A percentile compares a stretch with the other conserved stretches of the same genome.
phyloP scores from a whole-genome alignment of 2,329 filamentous ascomycete genomes.

The Ophiobolus disseminans region DNA sequence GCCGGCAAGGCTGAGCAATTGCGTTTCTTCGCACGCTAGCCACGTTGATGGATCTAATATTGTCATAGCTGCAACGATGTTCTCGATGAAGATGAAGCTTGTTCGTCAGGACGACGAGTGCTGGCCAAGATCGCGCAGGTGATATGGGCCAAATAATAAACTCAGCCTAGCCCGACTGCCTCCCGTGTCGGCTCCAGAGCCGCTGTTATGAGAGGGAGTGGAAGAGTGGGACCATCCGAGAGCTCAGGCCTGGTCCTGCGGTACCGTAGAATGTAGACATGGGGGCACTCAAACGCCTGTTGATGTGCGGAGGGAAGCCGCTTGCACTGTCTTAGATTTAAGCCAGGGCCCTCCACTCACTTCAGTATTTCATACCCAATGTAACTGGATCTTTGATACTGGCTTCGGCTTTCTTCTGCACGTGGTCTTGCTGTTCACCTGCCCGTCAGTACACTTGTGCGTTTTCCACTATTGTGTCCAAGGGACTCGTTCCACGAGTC shows the following conservation, averaged over 20 bases:
- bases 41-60: conserved; percentile 23
- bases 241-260: conserved; percentile 21
- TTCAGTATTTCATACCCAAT: conserved; percentile 1
- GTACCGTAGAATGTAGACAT: conserved; percentile 21
- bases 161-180: conserved; percentile 10
- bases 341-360: conserved; percentile 10
- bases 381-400: conserved; percentile 14
- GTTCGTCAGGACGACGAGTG: conserved; percentile 9
- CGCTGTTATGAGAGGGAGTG: conserved; percentile 12
- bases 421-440: conserved; percentile 21
- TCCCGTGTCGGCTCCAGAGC: conserved; percentile 27
- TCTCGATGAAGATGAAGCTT: conserved; percentile 18
- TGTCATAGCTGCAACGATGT: conserved; percentile 23
- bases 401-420: conserved; percentile 28
- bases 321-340: conserved; percentile 23
- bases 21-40: conserved; percentile 23
- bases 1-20: conserved; percentile 28
- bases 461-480: conserved; percentile 15
- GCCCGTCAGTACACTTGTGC: conserved; percentile 15
- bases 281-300: conserved; percentile 23
- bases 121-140: conserved; percentile 5
- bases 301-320: conserved; percentile 10
- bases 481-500: conserved; percentile 28
- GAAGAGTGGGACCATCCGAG: conserved; percentile 16
- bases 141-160: conserved; percentile 5